A percentile compares a stretch with the other conserved stretches of the same genome.
phyloP scores from a whole-genome alignment of 2,329 filamentous ascomycete genomes.

The Scedosporium aurantiacum region DNA sequence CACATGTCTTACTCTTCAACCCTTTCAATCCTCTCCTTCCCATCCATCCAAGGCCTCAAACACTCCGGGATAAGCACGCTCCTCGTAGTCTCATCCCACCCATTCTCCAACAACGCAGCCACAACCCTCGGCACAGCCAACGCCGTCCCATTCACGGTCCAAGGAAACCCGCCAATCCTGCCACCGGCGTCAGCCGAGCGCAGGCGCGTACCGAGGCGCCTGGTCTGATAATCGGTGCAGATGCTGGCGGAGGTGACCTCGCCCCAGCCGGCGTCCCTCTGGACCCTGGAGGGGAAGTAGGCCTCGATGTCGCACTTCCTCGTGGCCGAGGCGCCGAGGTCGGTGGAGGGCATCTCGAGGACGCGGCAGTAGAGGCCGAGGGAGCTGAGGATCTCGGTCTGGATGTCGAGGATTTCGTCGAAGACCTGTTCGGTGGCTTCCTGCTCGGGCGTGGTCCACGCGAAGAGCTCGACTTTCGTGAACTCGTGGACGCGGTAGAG shows the following conservation, averaged over 20 bases:
- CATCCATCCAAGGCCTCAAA: constrained; percentile 76
- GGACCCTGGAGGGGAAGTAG: constrained; percentile 70
- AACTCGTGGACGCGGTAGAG: constrained; percentile 97
- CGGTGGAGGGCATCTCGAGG: constrained; percentile 80
- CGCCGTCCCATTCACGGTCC: constrained; percentile 89
- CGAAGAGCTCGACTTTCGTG: constrained; percentile 96
- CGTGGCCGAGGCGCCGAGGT: constrained; percentile 78
- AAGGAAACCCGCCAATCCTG: constrained; percentile 51
- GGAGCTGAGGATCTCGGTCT: constrained; percentile 67
- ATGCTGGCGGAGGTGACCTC: constrained; percentile 85
- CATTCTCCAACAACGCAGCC: constrained; percentile 80
- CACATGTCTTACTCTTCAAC: neutral
- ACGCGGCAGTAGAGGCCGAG: constrained; percentile 78
- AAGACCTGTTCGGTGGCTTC: constrained; percentile 49
- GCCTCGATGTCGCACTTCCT: constrained; percentile 91
- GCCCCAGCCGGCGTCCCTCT: constrained; percentile 57
- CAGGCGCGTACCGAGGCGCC: constrained; percentile 67
- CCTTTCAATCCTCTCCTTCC: constrained; percentile 49
- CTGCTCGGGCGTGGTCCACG: constrained; percentile 61
- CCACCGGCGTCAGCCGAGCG: constrained; percentile 14
- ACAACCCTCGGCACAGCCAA: constrained; percentile 82
- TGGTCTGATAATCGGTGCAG: constrained; percentile 89
- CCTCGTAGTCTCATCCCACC: constrained; percentile 63
- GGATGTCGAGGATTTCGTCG: constrained; percentile 75
- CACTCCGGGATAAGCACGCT: constrained; percentile 68